Evolutionary conservation across 1,284 basidiomycete genomes (phyloP), one percentile per base, ranked within the genome.

Genomic region (Malassezia equina): DNA sequence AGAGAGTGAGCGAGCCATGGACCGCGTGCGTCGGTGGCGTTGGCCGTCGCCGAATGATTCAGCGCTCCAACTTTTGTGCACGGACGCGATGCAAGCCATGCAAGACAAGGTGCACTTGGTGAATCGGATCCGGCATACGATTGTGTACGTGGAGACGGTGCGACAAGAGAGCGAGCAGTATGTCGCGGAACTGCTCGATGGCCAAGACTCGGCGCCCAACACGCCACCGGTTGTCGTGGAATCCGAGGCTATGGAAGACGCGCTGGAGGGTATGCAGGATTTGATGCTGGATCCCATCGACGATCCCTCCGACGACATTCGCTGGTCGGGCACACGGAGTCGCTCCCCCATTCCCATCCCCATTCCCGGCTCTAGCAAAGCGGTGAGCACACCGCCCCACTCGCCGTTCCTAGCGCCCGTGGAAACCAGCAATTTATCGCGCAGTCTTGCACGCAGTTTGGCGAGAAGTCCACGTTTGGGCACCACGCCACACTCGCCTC

Each of bases 101-200:
- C 81, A 87, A 32, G 84, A 87, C 75, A 99, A 99, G 80, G 83
- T 91, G 60, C 91, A 91, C 76, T 90, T 86, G 59, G 87, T 96
- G 44, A 88, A 90, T 56, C 85, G 94, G 39, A 86, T 98, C 84
- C 88, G 94, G 77, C 96, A 95, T 74, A 96, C 90, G 23, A 94
- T 99, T 63, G 81, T 89, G 58, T 98, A 98, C 76, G 86, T 90
- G 31, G 94, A 98, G 57, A 94, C 94, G 77, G 88, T 95, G 24
- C 84, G 94, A 75, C 85, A 86, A 66, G 94, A 98, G 76, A 98
- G 93, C 90, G 87, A 96, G 74, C 86, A 88, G 73, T 84, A 83
- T 65, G 86, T 95, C 25, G 85, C 79, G 50, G 75, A 77, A 47
- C 76, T 81, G 41, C 76, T 95, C 7, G 61, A 66, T 7, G 51